phyloP scores from a whole-genome alignment of 2,329 filamentous ascomycete species.

The Tympanopsis confertula region DNA sequence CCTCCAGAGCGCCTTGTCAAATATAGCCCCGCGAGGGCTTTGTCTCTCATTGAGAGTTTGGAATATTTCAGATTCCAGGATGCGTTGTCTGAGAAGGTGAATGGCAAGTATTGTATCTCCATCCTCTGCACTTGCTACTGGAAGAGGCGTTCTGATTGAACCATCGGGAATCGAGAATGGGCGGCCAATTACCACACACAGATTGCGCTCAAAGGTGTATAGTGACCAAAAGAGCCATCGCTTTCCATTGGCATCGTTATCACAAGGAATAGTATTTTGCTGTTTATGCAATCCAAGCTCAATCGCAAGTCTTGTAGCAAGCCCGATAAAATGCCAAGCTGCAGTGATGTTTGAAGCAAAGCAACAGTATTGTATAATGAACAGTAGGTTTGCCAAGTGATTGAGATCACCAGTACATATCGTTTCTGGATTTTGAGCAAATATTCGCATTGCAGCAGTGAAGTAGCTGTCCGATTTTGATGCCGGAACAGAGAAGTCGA shows the following conservation, averaged over 20 bases:
- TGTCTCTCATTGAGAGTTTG: conserved; percentile 7
- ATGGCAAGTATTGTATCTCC: conserved; percentile 4
- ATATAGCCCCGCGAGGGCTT: conserved; percentile 3
- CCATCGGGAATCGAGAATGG: conserved; percentile 7
- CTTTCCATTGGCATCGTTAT: background rate
- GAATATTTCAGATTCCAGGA: conserved; percentile 12
- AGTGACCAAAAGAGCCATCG: conserved; percentile 7
- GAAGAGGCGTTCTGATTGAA: conserved; percentile 6
- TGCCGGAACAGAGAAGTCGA: conserved; percentile 4
- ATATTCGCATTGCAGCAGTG: conserved; percentile 2
- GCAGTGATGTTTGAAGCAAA: conserved; percentile 5
- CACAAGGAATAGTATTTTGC: background rate
- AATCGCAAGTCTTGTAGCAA: conserved; percentile 4
- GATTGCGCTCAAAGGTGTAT: conserved; percentile 6
- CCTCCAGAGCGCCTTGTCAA: conserved; percentile 8
- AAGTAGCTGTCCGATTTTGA: conserved; percentile 5
- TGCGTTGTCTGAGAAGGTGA: conserved; percentile 9
- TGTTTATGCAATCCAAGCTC: conserved; percentile 6
- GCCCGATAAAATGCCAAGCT: conserved; percentile 7
- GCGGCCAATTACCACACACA: conserved; percentile 6
- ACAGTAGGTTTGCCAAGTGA: conserved; percentile 5
- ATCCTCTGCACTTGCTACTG: conserved; percentile 1
- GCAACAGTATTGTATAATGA: conserved; percentile 6
- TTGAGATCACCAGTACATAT: conserved; percentile 6
- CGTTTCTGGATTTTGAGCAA: conserved; percentile 3